Conservation (phyloP, 805 yeast species). For the Candida jianshihensis region DNA sequence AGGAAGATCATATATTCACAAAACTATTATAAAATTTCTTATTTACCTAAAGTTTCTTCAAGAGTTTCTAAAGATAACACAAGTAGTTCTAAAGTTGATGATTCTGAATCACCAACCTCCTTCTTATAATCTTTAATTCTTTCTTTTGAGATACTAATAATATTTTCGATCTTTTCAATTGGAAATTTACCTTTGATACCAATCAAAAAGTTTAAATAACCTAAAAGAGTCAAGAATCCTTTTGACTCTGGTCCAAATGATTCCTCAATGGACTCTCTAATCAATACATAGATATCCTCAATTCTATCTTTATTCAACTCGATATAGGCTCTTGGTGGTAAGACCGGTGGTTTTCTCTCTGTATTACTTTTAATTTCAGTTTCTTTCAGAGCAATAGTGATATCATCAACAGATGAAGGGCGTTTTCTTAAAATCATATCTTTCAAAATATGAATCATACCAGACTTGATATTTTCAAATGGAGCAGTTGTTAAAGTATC, state of each 20-base stretch:
- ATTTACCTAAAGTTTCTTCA: background rate
- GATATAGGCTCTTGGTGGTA: constrained; percentile 40
- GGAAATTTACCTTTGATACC: constrained; percentile 29
- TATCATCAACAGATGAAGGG: constrained; percentile 6
- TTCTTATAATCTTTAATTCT: constrained; percentile 9
- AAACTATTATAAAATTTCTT: background rate
- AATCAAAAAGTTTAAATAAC: constrained; percentile 49
- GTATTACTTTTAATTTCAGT: constrained; percentile 4
- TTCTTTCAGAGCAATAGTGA: constrained; percentile 3
- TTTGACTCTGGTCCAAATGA: constrained; percentile 13
- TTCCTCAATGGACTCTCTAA: constrained; percentile 30
- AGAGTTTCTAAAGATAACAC: constrained; percentile 3
- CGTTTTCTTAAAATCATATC: constrained; percentile 44
- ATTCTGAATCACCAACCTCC: constrained; percentile 6
- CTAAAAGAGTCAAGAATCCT: constrained; percentile 39
- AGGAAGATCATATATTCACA: too few relatives aligned
- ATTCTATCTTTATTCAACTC: constrained; percentile 35
- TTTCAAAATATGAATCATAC: constrained; percentile 60
- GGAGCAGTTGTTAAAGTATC: constrained; percentile 67
- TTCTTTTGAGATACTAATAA: constrained; percentile 23
- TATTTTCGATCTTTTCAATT: constrained; percentile 19
- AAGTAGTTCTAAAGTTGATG: constrained; percentile 9
- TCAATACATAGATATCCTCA: constrained; percentile 35
- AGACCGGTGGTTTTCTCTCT: constrained; percentile 21
- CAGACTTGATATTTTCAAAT: constrained; percentile 50